Percentiles rank a stretch among this genome's conserved stretches.
phyloP scores from a whole-genome alignment of 1,139 yeast genomes.

The Ogataea hybrid region DNA sequence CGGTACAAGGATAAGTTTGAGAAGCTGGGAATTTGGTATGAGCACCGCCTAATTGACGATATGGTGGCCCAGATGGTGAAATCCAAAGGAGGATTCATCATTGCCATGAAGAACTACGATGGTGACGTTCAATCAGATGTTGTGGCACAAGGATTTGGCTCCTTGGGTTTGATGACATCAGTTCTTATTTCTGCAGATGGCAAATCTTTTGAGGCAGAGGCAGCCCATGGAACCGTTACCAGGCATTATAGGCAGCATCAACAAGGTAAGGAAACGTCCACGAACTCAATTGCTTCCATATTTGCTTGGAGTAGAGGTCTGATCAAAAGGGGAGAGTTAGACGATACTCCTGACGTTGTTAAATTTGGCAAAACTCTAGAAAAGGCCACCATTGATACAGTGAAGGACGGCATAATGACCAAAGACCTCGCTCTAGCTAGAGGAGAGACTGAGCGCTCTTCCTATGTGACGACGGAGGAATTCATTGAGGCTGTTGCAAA shows the following conservation, averaged over 20 bases:
- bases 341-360: constrained; percentile 67
- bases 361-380: constrained; percentile 66
- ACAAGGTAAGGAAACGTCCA: constrained; percentile 80
- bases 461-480: constrained; percentile 74
- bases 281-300: constrained; percentile 81
- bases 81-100: constrained; percentile 78
- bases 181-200: constrained; percentile 86
- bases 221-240: constrained; percentile 87
- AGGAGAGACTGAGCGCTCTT: constrained; percentile 62
- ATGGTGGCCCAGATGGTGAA: constrained; percentile 90
- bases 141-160: constrained; percentile 86
- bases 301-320: constrained; percentile 88
- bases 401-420: constrained; percentile 77
- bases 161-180: constrained; percentile 81
- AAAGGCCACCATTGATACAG: constrained; percentile 69
- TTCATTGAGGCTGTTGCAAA: constrained; percentile 70
- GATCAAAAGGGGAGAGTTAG: constrained; percentile 76
- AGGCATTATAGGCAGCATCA: constrained; percentile 85
- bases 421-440: constrained; percentile 77
- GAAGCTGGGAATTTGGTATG: constrained; percentile 69
- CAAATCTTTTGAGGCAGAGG: constrained; percentile 77
- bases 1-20: constrained; percentile 60
- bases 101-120: constrained; percentile 83
- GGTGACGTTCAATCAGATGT: constrained; percentile 87
- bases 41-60: constrained; percentile 81